phyloP scores from a whole-genome alignment of 108 stramenopile species.

The Fistulifera pelliculosa region DNA sequence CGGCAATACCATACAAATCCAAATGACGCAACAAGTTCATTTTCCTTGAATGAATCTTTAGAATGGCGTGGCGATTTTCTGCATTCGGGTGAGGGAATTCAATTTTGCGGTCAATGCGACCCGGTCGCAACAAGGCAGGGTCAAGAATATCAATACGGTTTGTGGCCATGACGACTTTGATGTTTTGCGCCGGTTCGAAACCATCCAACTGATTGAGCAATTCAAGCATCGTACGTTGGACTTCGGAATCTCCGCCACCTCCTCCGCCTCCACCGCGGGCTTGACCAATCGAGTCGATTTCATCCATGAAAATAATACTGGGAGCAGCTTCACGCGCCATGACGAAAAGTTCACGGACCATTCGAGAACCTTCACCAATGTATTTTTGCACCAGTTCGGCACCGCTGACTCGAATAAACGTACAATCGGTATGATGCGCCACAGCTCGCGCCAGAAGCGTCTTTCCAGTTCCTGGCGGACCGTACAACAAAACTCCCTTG shows the following conservation, averaged over 20 bases:
- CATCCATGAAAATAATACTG: constrained; percentile 99
- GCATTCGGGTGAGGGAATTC: constrained; percentile 94
- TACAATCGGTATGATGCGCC: constrained; percentile 99
- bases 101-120: constrained; percentile 95
- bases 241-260: constrained; percentile 95
- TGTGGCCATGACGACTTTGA: constrained; percentile 98
- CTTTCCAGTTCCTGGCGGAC: constrained; percentile 99
- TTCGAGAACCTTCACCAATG: constrained; percentile 98
- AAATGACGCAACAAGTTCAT: constrained; percentile 98
- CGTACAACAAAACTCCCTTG: constrained; percentile 97
- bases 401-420: constrained; percentile 98
- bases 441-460: constrained; percentile 98
- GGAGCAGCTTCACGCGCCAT: constrained; percentile 99
- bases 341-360: constrained; percentile 99
- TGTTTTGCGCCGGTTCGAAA: constrained; percentile 98
- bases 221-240: constrained; percentile 99
- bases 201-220: constrained; percentile 98
- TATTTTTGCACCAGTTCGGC: constrained; percentile 99
- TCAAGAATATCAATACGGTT: constrained; percentile 98
- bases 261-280: constrained; percentile 66
- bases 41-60: constrained; percentile 93
- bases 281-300: constrained; percentile 97
- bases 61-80: constrained; percentile 84
- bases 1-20: constrained; percentile 86
- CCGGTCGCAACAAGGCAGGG: constrained; percentile 88